Base-by-base conservation (phyloP, 2,329 filamentous ascomycete species). In the Talaromyces sp. region DNA sequence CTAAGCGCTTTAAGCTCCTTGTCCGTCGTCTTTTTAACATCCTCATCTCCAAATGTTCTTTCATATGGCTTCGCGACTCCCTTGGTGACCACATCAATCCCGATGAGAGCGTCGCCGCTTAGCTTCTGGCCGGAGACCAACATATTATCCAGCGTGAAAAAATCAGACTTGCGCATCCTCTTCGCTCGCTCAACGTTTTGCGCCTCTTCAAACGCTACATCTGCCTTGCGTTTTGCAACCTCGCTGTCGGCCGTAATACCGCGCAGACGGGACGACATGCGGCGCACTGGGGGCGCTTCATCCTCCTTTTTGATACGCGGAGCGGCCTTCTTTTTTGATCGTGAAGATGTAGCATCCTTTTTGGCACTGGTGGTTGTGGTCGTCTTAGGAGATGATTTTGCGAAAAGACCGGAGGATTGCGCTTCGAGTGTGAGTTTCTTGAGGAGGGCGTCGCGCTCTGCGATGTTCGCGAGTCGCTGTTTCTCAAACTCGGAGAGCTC, bases 401-500 rank as follows among this genome's bases (percentile, higher is more conserved):
- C 70, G 53, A 88, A 90, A 10, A 89, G 80, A n/a, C 89, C 89
- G 0, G 91, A 87, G 0, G 89, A 84, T 2, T 86, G 85, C 1
- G 85, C 83, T 69, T 87, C 84, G 66, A 85, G 79, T 40, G 89
- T 88, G 1, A 96, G 84, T 63, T 92, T 89, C 63, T 90, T 90
- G 0, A 97, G 77, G 0, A 96, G 82, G 72, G 89, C 91, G 75
- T 94, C 89, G 68, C 96, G 95, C 59, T 90, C 88, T 0, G 89
- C 91, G 47, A 96, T 96, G 67, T 96, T 96, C 64, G 92, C 91
- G 16, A 91, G 85, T 0, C 93, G 85, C 67, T 91, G 87, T 69
- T 88, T 87, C 81, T 96, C 93, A 75, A 96, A 97, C 44, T 92
- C 91, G 75, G 90, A 96, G 68, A 96, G 79, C 40, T 84, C 84